phyloP scores from a whole-genome alignment of 139 green algal genomes.

The Chlamydomonas applanata region DNA sequence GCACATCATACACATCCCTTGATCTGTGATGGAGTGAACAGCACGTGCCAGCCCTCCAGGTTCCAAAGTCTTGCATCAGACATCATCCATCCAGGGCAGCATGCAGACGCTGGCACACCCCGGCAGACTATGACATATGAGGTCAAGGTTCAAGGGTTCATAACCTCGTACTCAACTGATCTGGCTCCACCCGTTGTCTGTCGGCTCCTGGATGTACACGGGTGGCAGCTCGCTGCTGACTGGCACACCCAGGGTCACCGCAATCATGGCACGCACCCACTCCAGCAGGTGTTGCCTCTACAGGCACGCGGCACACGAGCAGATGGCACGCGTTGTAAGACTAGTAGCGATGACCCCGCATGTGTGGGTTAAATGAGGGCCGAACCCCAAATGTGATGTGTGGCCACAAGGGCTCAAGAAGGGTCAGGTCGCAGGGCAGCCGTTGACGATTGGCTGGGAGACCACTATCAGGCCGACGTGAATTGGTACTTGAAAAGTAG shows the following conservation, averaged over 20 bases:
- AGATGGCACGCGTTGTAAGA: neutral
- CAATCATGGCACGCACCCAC: slow-evolving; percentile 68
- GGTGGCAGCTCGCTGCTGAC: slow-evolving; percentile 61
- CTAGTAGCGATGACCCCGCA: neutral
- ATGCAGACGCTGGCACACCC: too few species aligned
- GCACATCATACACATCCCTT: too few species aligned
- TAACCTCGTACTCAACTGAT: slow-evolving; percentile 61
- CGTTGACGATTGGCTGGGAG: too few species aligned
- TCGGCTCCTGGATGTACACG: slow-evolving; percentile 72
- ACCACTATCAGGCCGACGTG: too few species aligned
- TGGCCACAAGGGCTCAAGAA: neutral
- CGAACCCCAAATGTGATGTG: neutral
- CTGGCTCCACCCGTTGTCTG: slow-evolving; percentile 55
- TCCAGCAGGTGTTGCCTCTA: slow-evolving; percentile 73
- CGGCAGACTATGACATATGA: too few species aligned
- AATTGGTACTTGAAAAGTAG: too few species aligned
- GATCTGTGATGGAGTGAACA: too few species aligned
- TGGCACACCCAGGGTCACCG: slow-evolving; percentile 51
- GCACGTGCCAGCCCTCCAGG: too few species aligned
- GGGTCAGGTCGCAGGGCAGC: neutral
- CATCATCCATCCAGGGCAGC: too few species aligned
- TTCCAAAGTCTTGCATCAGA: too few species aligned
- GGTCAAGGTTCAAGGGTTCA: too few species aligned
- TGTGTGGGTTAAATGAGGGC: neutral
- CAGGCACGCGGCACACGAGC: too few species aligned